phyloP scores from a whole-genome alignment of 352 stramenopile genomes.

The Phytophthora uliginosa region DNA sequence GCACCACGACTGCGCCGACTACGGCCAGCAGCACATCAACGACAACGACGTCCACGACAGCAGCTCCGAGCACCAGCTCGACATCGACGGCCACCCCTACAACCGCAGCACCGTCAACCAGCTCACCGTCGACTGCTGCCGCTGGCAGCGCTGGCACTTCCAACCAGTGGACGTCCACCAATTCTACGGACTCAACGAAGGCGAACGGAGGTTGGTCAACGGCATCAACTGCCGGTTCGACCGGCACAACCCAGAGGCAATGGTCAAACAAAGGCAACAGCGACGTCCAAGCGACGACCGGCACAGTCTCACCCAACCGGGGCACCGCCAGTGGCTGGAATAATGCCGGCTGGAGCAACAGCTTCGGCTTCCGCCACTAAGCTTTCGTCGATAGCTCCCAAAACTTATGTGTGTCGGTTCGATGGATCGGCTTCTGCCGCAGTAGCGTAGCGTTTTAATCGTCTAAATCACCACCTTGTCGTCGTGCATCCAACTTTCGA shows the following conservation, averaged over 20 bases:
- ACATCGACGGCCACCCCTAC: conserved; percentile 21
- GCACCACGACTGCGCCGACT: conserved; percentile 18
- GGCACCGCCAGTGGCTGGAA: conserved; percentile 26
- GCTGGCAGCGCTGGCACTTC: conserved; percentile 3
- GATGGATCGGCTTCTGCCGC: not conserved
- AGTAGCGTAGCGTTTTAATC: conserved; percentile 1
- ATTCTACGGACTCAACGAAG: conserved; percentile 15
- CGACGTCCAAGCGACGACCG: conserved; percentile 26
- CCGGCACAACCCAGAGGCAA: conserved; percentile 11
- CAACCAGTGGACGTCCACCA: conserved; percentile 16
- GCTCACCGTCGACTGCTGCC: conserved; percentile 12
- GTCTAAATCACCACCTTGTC: not conserved
- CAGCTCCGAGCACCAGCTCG: conserved; percentile 7
- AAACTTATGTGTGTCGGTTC: not conserved
- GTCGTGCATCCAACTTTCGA: not conserved
- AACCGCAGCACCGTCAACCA: conserved; percentile 18
- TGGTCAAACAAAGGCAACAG: conserved; percentile 15
- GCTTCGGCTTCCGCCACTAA: conserved; percentile 33
- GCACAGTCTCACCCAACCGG: conserved; percentile 26
- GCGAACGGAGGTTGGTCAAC: conserved; percentile 19
- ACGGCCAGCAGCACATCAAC: conserved; percentile 13
- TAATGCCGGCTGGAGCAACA: conserved; percentile 22
- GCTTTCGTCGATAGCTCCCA: not conserved
- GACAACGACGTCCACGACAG: conserved; percentile 6
- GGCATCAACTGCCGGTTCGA: conserved; percentile 10